Evolutionary conservation across 768 basidiomycete genomes (phyloP).

Genomic region (Holtermanniella nyarrowii): DNA sequence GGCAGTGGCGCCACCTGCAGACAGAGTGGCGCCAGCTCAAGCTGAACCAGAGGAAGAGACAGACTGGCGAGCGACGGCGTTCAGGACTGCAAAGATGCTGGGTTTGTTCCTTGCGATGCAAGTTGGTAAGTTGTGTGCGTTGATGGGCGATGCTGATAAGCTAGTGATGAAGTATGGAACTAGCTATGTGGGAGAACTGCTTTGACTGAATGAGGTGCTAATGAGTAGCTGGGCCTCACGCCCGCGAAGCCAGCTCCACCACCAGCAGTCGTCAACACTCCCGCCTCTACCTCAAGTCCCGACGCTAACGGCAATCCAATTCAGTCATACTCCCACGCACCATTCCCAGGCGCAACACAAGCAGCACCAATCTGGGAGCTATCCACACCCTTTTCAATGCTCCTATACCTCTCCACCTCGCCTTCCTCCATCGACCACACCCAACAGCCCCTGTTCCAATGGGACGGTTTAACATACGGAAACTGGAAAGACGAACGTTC

Average conservation of each 20-base stretch:
- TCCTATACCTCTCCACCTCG: conserved; percentile 29
- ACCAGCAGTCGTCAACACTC: conserved; percentile 2
- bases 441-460: conserved; percentile 20
- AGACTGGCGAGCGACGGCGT: conserved; percentile 6
- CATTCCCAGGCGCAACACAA: not conserved
- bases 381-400: conserved; percentile 32
- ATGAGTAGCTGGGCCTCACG: conserved; percentile 1
- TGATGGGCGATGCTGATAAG: not conserved
- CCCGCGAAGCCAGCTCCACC: too few relatives aligned
- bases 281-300: conserved; percentile 4
- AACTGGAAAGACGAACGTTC: conserved; percentile 33
- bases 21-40: too few relatives aligned
- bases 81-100: conserved; percentile 8
- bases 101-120: conserved; percentile 26
- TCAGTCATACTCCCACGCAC: not conserved
- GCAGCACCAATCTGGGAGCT: conserved; percentile 29
- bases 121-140: conserved; percentile 11
- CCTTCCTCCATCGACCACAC: conserved; percentile 7
- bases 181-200: conserved; percentile 18
- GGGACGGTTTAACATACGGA: conserved; percentile 37
- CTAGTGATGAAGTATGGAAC: conserved; percentile 27
- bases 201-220: not conserved
- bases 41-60: conserved; percentile 1
- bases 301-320: not conserved
- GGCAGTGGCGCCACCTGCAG: too few relatives aligned